phyloP scores from a whole-genome alignment of 2,329 filamentous ascomycete species.

The Phyllachora maydis region DNA sequence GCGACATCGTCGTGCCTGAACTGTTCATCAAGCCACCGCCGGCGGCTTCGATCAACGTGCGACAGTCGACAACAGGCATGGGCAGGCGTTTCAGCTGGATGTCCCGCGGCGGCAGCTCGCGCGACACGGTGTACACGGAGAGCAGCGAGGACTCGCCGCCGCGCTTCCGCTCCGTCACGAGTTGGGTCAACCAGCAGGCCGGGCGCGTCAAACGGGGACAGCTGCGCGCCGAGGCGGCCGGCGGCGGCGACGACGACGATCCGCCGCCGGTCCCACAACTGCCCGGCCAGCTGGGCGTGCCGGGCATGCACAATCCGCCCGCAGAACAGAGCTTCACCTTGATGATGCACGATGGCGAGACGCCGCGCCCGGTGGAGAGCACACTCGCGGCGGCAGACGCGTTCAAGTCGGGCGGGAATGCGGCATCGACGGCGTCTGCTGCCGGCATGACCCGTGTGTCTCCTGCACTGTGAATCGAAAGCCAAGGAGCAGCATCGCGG shows the following conservation, averaged over 20 bases:
- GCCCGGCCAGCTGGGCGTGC: conserved; percentile 13
- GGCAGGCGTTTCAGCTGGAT: conserved; percentile 15
- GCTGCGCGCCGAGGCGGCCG: conserved; percentile 14
- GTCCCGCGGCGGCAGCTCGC: conserved; percentile 7
- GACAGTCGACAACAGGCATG: conserved; percentile 5
- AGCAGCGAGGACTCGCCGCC: conserved; percentile 31
- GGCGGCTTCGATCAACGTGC: conserved; percentile 3
- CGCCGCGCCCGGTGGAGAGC: conserved; percentile 21
- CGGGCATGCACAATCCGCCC: conserved; percentile 14
- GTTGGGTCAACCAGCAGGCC: conserved; percentile 46
- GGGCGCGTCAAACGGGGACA: conserved; percentile 27
- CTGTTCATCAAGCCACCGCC: conserved; percentile 6
- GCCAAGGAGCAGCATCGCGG: too few species aligned
- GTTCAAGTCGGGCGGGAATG: too few species aligned
- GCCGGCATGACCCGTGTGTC: too few species aligned
- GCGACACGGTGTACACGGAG: conserved; percentile 31
- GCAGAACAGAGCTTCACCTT: conserved; percentile 23
- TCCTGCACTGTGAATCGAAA: too few species aligned
- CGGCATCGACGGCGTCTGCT: too few species aligned
- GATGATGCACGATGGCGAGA: conserved; percentile 29
- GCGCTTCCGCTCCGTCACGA: conserved; percentile 34
- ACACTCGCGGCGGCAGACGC: too few species aligned
- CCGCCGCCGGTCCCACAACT: conserved; percentile 16
- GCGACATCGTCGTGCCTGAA: conserved; percentile 27
- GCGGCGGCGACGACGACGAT: conserved; percentile 5